These are phyloP conservation scores for Syncephalis fuscata DNA, from an alignment of 371 early-diverging fungal species.

Conservation along the genomic window DNA sequence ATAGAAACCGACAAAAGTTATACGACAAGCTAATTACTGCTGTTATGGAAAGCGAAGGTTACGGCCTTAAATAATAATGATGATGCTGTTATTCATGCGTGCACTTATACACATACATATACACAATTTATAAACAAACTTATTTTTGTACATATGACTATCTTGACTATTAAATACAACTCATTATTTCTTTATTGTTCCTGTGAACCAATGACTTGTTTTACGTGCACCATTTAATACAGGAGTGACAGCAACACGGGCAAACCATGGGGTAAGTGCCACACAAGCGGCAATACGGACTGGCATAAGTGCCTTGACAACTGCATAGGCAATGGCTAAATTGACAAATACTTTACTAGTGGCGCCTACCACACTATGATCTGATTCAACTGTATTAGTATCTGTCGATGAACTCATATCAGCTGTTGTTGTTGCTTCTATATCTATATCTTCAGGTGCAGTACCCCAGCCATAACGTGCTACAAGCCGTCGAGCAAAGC, in stretches of 20 bases:
- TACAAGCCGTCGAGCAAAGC: constrained; percentile 31
- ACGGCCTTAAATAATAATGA: background rate
- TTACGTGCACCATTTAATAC: too few species aligned
- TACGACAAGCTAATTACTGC: background rate
- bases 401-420: too few species aligned
- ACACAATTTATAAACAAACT: too few species aligned
- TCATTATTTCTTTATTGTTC: too few species aligned
- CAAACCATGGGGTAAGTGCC: constrained; percentile 51
- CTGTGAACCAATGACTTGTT: too few species aligned
- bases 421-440: too few species aligned
- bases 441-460: too few species aligned
- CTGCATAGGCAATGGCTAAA: constrained; percentile 60
- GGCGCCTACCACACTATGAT: constrained; percentile 7
- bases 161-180: too few species aligned
- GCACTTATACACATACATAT: too few species aligned
- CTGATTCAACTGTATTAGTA: too few species aligned
- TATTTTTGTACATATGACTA: too few species aligned
- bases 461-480: constrained; percentile 33
- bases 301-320: constrained; percentile 63
- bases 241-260: constrained; percentile 12
- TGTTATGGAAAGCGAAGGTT: background rate
- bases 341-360: constrained; percentile 43
- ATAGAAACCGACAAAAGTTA: background rate
- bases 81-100: too few species aligned
- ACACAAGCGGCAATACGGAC: constrained; percentile 41